A percentile compares a stretch with the other conserved stretches of the same genome.
Evolutionary conservation across 441 rosid species (phyloP).

Genomic region (Aquilaria agallochum): DNA sequence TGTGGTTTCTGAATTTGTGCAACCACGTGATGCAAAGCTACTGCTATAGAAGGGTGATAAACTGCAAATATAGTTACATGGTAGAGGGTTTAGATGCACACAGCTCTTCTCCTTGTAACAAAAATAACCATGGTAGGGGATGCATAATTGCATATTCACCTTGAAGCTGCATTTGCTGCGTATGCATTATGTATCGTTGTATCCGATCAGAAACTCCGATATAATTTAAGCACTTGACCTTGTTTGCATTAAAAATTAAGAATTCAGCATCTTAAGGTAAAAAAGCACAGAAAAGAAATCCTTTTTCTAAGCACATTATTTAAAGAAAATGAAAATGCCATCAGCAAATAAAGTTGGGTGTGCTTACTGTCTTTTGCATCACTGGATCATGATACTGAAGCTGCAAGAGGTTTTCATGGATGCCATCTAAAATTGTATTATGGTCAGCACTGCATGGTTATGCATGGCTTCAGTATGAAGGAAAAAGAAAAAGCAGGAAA

Average conservation of each 20-base stretch:
- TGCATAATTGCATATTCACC: conserved; percentile 38
- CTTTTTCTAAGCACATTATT: too few relatives aligned
- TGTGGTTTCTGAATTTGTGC: conserved; percentile 86
- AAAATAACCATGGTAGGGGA: too few relatives aligned
- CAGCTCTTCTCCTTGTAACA: neutral
- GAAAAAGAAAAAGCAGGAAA: conserved; percentile 3
- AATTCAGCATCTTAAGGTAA: too few relatives aligned
- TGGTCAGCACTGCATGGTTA: conserved; percentile 83
- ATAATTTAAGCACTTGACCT: conserved; percentile 79
- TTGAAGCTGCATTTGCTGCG: conserved; percentile 68
- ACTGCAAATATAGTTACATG: conserved; percentile 38
- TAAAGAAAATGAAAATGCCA: conserved; percentile 4
- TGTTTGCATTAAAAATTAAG: neutral
- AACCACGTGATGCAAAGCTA: conserved; percentile 60
- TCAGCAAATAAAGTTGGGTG: conserved; percentile 15
- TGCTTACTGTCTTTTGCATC: conserved; percentile 93
- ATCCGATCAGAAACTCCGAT: conserved; percentile 77
- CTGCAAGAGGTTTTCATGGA: conserved; percentile 86
- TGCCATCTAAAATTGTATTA: conserved; percentile 83
- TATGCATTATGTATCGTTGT: conserved; percentile 68
- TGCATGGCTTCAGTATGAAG: conserved; percentile 21
- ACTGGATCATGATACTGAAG: conserved; percentile 92
- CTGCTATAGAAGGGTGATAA: conserved; percentile 71
- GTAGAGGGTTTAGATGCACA: conserved; percentile 7
- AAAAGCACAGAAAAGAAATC: too few relatives aligned